Evolutionary conservation across 108 stramenopile species (phyloP).

Genomic region (Pseudonitzschia delicatissima): DNA sequence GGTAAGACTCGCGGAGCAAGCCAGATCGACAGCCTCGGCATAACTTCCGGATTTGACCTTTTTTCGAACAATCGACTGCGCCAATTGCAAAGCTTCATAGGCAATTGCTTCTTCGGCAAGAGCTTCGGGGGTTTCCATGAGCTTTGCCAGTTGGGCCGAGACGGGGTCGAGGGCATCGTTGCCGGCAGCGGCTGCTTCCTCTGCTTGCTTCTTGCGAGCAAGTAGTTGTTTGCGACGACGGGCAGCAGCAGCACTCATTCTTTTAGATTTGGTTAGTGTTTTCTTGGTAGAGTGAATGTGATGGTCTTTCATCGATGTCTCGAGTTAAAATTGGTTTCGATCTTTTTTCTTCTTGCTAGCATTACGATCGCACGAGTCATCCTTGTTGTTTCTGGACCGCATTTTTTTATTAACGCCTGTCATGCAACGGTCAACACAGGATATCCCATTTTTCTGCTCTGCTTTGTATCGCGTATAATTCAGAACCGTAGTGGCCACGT

Average conservation of each 20-base stretch:
- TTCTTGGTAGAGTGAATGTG: neutral
- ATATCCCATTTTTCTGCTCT: too few relatives aligned
- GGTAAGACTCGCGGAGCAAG: slow-evolving; percentile 42
- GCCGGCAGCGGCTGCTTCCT: slow-evolving; percentile 29
- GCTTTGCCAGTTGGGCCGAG: slow-evolving; percentile 46
- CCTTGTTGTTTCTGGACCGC: too few relatives aligned
- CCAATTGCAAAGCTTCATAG: slow-evolving; percentile 85
- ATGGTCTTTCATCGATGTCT: neutral
- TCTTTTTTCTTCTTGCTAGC: too few relatives aligned
- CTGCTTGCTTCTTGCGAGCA: slow-evolving; percentile 43
- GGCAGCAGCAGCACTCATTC: slow-evolving; percentile 85
- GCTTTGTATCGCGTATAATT: too few relatives aligned
- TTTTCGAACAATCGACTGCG: slow-evolving; percentile 76
- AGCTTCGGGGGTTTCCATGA: slow-evolving; percentile 44
- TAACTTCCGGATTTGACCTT: slow-evolving; percentile 61
- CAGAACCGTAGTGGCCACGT: too few relatives aligned
- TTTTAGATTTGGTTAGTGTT: neutral
- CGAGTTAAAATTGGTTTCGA: neutral
- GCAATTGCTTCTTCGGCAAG: slow-evolving; percentile 72
- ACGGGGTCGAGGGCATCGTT: slow-evolving; percentile 51
- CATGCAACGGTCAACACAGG: slow-evolving; percentile 7
- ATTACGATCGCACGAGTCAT: too few relatives aligned
- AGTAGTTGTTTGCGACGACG: slow-evolving; percentile 79
- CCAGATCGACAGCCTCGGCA: slow-evolving; percentile 52
- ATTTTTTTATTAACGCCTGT: slow-evolving; percentile 3